Evolutionary conservation across 345 rosid genomes (phyloP), one percentile per base, ranked within the genome.

Genomic region (Eucalyptus melliodora): DNA sequence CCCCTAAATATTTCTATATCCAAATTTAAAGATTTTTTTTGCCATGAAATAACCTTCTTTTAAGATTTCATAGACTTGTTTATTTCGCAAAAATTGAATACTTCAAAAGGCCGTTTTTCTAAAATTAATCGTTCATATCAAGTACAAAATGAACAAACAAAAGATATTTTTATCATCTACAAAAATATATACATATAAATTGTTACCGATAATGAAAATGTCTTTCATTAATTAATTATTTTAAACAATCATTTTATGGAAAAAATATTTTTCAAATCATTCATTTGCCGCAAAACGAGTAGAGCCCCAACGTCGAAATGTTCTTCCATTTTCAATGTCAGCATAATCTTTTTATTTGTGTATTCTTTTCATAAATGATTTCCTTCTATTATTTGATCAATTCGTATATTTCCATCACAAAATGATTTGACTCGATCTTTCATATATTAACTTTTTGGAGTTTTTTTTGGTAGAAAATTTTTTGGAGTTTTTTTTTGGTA

Each of bases 111-210:
- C 13, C 1, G 1, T 56, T 56, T 56, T 56, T 10, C 30, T 56
- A 56, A 56, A 23, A 24, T 1, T 56, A 1, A 56, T 24, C 0
- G 6, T 17, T 56, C 1, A 0, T 23, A 24, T 56, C 30, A 56
- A 23, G 1, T 56, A 56, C 13, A 56, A 24, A 56, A 24, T 56
- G 6, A 56, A 24, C 0, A 3, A 13, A 56, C 1, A 24, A 56
- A 10, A 24, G 3, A 56, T 23, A 24, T 10, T 9, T 56, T 56
- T 56, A 56, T 56, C 6, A 10, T 24, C 3, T 24, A 56, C 60
- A 4, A 23, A 56, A 56, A 56, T 56, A 21, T 23, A 2, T 56
- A 56, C 2, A 56, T 56, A 23, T 55, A 56, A 56, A 23, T 56
- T 56, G 2, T 23, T 56, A 56, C 23, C 5, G 2, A 21, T 23